Percentiles rank a stretch among this genome's conserved stretches.
These are phyloP conservation scores for Corchorus capsularis DNA, from an alignment of 345 rosid genomes.

Conservation along the genomic window DNA sequence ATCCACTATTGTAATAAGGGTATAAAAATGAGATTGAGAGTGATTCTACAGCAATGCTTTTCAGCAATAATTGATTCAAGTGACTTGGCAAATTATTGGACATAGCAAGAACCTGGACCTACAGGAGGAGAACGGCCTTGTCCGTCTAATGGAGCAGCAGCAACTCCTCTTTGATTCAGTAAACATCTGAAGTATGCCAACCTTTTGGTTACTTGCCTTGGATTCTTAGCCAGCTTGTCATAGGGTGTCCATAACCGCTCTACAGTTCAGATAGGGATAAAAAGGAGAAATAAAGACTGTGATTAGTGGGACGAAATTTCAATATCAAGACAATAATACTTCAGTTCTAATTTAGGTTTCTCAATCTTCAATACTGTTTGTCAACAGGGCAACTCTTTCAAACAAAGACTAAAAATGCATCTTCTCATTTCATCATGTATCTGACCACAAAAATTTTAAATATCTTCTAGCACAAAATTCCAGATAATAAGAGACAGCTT, in stretches of 20 bases:
- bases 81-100: conserved; percentile 34
- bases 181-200: conserved; percentile 71
- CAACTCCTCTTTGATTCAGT: conserved; percentile 68
- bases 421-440: no score
- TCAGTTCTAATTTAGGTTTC: not conserved
- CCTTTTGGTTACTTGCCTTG: conserved; percentile 44
- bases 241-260: conserved; percentile 75
- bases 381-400: no score
- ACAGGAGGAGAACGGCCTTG: conserved; percentile 51
- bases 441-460: no score
- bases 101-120: conserved; percentile 66
- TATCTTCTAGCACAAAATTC: no score
- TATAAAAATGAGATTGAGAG: not conserved
- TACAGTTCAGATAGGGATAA: conserved; percentile 14
- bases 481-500: no score
- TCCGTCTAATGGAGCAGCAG: conserved; percentile 60
- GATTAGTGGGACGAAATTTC: not conserved
- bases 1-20: no score
- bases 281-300: not conserved
- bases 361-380: not conserved
- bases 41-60: not conserved
- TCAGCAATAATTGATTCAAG: not conserved
- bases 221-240: conserved; percentile 48
- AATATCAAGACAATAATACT: not conserved
- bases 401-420: no score